phyloP scores from a whole-genome alignment of 2,329 filamentous ascomycete genomes.

The Thielaviopsis punctulata region DNA sequence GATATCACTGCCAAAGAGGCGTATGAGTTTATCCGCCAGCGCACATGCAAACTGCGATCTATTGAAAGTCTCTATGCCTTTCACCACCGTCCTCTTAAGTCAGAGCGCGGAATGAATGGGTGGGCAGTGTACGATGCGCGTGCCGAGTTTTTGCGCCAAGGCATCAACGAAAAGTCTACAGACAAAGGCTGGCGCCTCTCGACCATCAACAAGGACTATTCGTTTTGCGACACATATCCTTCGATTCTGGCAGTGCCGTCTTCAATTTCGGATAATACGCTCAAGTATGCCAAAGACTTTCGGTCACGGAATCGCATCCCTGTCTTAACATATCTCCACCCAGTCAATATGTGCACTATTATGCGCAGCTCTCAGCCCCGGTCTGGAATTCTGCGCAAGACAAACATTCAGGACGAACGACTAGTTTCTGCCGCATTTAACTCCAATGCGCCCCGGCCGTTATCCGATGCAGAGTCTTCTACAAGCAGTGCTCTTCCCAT shows the following conservation, averaged over 20 bases:
- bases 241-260: constrained; percentile 68
- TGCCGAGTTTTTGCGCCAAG: constrained; percentile 73
- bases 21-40: constrained; percentile 67
- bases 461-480: background rate
- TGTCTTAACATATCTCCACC: constrained; percentile 83
- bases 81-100: constrained; percentile 55
- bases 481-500: background rate
- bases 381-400: constrained; percentile 69
- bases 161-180: constrained; percentile 63
- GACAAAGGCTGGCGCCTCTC: constrained; percentile 79
- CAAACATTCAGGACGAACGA: constrained; percentile 90
- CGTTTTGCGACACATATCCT: constrained; percentile 86
- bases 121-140: constrained; percentile 76
- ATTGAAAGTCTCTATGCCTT: constrained; percentile 90
- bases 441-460: constrained; percentile 30
- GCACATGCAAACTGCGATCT: constrained; percentile 65
- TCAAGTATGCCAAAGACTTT: constrained; percentile 83
- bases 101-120: constrained; percentile 59
- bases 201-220: constrained; percentile 75
- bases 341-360: constrained; percentile 91
- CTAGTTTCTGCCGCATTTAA: constrained; percentile 85
- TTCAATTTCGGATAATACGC: constrained; percentile 85
- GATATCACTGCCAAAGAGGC: constrained; percentile 63
- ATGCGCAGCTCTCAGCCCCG: constrained; percentile 86
- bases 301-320: constrained; percentile 81